A percentile compares a stretch with the other conserved stretches of the same genome.
Evolutionary conservation across 2,329 filamentous ascomycete species (phyloP).

Genomic region (Aspergillus pseudoviridinutans): DNA sequence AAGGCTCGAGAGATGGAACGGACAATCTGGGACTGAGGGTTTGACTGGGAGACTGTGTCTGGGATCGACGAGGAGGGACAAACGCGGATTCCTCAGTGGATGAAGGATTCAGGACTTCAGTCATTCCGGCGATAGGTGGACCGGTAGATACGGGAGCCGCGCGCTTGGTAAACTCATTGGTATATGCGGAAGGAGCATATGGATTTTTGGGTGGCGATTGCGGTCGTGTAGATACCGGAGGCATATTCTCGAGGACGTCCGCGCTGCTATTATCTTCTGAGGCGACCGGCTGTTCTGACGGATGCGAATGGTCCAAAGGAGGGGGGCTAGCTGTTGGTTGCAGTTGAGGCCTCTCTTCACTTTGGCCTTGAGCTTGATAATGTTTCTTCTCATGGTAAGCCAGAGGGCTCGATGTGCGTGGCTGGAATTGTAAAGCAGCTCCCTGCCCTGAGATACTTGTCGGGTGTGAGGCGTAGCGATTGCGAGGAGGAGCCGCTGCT

Average conservation of each 20-base stretch:
- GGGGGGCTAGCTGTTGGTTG: conserved; percentile 22
- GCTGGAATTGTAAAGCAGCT: conserved; percentile 52
- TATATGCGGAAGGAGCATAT: conserved; percentile 31
- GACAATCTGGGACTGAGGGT: conserved; percentile 47
- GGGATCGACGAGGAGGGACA: conserved; percentile 47
- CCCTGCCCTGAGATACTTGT: conserved; percentile 23
- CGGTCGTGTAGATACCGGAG: conserved; percentile 15
- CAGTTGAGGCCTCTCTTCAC: conserved; percentile 19
- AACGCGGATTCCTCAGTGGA: conserved; percentile 24
- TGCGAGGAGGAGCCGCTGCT: conserved; percentile 23
- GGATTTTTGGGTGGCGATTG: conserved; percentile 25
- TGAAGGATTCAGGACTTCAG: conserved; percentile 18
- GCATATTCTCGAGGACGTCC: neutral
- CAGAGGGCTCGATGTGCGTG: conserved; percentile 62
- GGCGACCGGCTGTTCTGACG: conserved; percentile 11
- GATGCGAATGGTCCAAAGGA: conserved; percentile 16
- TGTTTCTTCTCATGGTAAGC: conserved; percentile 47
- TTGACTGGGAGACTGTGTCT: conserved; percentile 58
- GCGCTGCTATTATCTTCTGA: conserved; percentile 9
- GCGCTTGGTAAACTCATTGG: conserved; percentile 30
- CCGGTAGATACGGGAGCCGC: conserved; percentile 18
- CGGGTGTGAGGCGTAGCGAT: conserved; percentile 40
- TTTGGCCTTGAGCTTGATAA: conserved; percentile 25
- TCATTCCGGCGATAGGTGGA: conserved; percentile 10
- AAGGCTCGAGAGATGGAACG: conserved; percentile 41